Percentiles rank a stretch among this genome's conserved stretches.
Conservation (phyloP, 2,329 filamentous ascomycete genomes). For the Fonsecaea pugnacius region DNA sequence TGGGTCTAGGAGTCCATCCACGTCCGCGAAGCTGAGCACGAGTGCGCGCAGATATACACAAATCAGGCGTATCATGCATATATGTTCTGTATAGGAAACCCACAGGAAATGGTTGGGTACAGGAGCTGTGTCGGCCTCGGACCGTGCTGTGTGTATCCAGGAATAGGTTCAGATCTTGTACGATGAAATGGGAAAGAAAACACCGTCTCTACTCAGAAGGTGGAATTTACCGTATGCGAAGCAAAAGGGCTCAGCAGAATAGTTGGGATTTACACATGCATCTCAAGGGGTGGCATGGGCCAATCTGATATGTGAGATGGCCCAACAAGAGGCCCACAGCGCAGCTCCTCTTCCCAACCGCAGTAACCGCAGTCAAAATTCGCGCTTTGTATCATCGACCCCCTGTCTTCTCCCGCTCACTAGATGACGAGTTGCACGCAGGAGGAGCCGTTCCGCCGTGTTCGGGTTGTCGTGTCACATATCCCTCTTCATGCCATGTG, state of each 20-base stretch:
- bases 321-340: constrained; percentile 4
- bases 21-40: neutral
- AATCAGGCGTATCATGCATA: neutral
- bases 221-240: neutral
- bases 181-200: neutral
- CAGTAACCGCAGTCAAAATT: neutral
- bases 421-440: neutral
- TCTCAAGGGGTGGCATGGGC: neutral
- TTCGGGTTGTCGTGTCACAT: constrained; percentile 14
- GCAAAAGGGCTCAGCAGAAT: constrained; percentile 5
- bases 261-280: constrained; percentile 20
- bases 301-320: constrained; percentile 2
- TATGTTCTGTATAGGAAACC: constrained; percentile 1
- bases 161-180: neutral
- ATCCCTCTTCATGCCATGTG: constrained; percentile 17
- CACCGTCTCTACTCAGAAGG: constrained; percentile 1
- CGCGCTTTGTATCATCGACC: neutral
- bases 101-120: neutral
- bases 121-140: neutral
- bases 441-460: neutral
- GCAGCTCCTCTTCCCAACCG: constrained; percentile 5
- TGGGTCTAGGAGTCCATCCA: neutral
- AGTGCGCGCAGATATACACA: neutral
- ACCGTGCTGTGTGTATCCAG: neutral
- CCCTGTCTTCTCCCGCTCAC: neutral